Conservation (phyloP, 176 grass and related monocot species). For the Musa schizocarpa region DNA sequence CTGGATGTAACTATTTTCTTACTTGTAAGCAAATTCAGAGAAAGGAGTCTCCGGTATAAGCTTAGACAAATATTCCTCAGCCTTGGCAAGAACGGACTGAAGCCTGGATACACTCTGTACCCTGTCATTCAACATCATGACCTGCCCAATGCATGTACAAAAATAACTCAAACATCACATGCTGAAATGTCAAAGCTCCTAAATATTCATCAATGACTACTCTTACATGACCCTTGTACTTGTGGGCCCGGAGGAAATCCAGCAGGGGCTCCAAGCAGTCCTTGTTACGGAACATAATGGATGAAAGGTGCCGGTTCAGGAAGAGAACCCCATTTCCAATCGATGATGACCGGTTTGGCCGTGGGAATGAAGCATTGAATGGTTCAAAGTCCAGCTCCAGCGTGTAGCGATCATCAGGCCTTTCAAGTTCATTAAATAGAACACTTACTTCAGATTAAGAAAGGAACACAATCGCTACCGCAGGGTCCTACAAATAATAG, state of each 20-base stretch:
- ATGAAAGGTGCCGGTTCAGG: constrained; percentile 85
- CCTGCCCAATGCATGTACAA: constrained; percentile 26
- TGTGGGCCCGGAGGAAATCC: constrained; percentile 83
- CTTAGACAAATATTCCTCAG: constrained; percentile 71
- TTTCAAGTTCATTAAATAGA: constrained; percentile 12
- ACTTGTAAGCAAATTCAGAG: constrained; percentile 66
- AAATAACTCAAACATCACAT: neutral
- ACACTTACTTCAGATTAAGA: constrained; percentile 5
- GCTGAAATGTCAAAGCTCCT: neutral
- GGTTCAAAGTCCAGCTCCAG: constrained; percentile 94
- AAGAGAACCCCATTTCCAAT: constrained; percentile 98
- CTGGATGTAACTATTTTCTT: constrained; percentile 15
- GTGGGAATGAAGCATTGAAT: constrained; percentile 78
- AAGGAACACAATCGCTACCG: neutral
- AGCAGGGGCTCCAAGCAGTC: constrained; percentile 84
- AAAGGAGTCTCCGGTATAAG: constrained; percentile 62
- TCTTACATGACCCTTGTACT: constrained; percentile 79
- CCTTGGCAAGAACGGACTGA: constrained; percentile 78
- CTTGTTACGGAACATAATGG: constrained; percentile 89
- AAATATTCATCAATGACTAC: neutral
- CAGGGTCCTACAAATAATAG: neutral
- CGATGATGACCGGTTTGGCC: constrained; percentile 64
- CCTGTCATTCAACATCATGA: constrained; percentile 97
- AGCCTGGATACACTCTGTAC: constrained; percentile 67
- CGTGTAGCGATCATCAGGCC: constrained; percentile 34